Conservation (phyloP, 2,329 filamentous ascomycete species). For the Atkinsonella hypoxylon region DNA sequence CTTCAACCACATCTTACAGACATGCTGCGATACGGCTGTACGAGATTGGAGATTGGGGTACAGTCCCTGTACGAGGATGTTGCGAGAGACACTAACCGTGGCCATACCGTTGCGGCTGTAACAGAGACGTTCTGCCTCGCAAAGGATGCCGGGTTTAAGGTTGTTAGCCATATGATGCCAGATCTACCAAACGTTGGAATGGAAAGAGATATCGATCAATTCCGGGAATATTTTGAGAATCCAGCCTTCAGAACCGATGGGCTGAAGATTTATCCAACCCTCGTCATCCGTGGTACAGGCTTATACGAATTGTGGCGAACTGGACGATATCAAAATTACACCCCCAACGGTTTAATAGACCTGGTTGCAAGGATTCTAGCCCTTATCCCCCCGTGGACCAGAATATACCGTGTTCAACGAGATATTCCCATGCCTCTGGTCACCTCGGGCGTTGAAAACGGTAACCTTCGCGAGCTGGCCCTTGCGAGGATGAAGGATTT, state of each 20-base stretch:
- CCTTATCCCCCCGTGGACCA: slow-evolving; percentile 90
- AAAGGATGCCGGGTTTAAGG: slow-evolving; percentile 97
- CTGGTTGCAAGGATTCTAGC: slow-evolving; percentile 93
- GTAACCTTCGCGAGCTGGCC: slow-evolving; percentile 85
- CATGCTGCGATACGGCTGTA: slow-evolving; percentile 98
- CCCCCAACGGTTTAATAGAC: slow-evolving; percentile 90
- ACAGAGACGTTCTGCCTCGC: slow-evolving; percentile 95
- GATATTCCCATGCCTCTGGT: slow-evolving; percentile 99
- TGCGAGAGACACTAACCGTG: slow-evolving; percentile 92
- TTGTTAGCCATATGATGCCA: slow-evolving; percentile 99
- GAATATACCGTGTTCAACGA: slow-evolving; percentile 95
- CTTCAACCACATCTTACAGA: slow-evolving; percentile 87
- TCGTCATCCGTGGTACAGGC: slow-evolving; percentile 92
- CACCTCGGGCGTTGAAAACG: slow-evolving; percentile 97
- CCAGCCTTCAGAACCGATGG: slow-evolving; percentile 93
- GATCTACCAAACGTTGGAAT: slow-evolving; percentile 96
- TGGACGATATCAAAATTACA: slow-evolving; percentile 96
- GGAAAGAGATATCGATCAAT: slow-evolving; percentile 94
- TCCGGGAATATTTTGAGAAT: slow-evolving; percentile 95
- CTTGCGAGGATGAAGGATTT: slow-evolving; percentile 99
- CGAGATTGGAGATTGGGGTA: slow-evolving; percentile 84
- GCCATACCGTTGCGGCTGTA: slow-evolving; percentile 89
- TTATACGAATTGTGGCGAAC: slow-evolving; percentile 97
- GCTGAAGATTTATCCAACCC: slow-evolving; percentile 93
- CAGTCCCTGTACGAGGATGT: slow-evolving; percentile 97